Conservation (phyloP, 1,139 yeast species). For the Kodamaea sp. region DNA sequence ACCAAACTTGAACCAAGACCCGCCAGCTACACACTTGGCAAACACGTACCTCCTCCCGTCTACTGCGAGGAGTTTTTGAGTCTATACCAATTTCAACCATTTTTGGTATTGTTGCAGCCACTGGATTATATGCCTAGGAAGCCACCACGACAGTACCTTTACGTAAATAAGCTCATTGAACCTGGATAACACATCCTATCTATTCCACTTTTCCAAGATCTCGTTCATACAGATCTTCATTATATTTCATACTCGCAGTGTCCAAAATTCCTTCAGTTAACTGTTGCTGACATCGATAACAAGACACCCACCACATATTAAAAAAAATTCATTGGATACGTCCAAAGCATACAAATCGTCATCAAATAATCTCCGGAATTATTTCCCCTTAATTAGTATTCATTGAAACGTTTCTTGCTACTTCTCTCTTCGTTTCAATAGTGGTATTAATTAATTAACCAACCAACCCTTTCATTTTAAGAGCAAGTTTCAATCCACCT, state of each 20-base stretch:
- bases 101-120: too few species aligned
- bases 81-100: too few species aligned
- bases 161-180: constrained; percentile 35
- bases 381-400: constrained; percentile 12
- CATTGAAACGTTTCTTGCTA: constrained; percentile 52
- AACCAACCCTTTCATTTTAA: constrained; percentile 18
- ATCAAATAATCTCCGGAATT: too few species aligned
- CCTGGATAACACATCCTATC: constrained; percentile 42
- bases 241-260: constrained; percentile 2
- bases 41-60: too few species aligned
- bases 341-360: too few species aligned
- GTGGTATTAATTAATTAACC: constrained; percentile 18
- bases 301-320: not conserved
- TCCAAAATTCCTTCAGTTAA: constrained; percentile 13
- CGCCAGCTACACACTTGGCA: too few species aligned
- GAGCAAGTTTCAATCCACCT: constrained; percentile 51
- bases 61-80: too few species aligned
- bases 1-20: too few species aligned
- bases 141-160: constrained; percentile 40
- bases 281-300: constrained; percentile 17
- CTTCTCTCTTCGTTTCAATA: constrained; percentile 50
- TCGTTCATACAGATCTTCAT: not conserved
- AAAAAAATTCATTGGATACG: too few species aligned
- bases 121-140: constrained; percentile 43
- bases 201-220: not conserved